Percentiles rank a stretch among this genome's conserved stretches.
These are phyloP conservation scores for Viola pubescens DNA, from an alignment of 441 rosid genomes.

Conservation along the genomic window DNA sequence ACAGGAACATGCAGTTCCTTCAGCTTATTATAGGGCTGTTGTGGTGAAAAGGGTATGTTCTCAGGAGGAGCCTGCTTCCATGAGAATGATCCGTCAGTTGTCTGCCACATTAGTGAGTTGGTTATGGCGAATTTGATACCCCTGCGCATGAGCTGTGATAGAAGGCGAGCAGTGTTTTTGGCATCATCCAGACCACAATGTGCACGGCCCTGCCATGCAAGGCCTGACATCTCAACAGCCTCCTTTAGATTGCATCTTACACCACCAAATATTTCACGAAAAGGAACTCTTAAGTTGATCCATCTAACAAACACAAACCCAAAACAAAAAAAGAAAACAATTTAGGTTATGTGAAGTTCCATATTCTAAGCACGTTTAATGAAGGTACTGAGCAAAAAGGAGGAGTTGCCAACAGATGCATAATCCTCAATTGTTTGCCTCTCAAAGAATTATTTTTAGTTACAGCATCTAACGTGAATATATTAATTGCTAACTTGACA, in stretches of 20 bases:
- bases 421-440: too few species aligned
- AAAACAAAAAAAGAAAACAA: neutral
- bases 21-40: conserved; percentile 22
- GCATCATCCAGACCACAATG: conserved; percentile 73
- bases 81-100: conserved; percentile 29
- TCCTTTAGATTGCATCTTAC: conserved; percentile 53
- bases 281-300: conserved; percentile 70
- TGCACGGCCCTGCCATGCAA: conserved; percentile 62
- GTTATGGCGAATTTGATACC: conserved; percentile 58
- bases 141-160: conserved; percentile 45
- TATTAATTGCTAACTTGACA: too few species aligned
- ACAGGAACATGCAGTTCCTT: conserved; percentile 31
- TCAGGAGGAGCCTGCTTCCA: conserved; percentile 30
- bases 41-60: conserved; percentile 15
- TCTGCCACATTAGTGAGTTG: conserved; percentile 46
- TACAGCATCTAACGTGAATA: too few species aligned
- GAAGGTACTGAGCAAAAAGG: too few species aligned
- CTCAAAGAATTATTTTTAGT: too few species aligned
- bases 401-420: too few species aligned
- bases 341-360: neutral
- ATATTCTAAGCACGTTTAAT: neutral
- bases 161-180: conserved; percentile 58
- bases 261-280: conserved; percentile 47
- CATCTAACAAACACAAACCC: conserved; percentile 31
- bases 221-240: conserved; percentile 60